Percentiles rank a stretch among this genome's conserved stretches.
phyloP scores from a whole-genome alignment of 2,329 filamentous ascomycete genomes.

The Ramichloridium luteum region DNA sequence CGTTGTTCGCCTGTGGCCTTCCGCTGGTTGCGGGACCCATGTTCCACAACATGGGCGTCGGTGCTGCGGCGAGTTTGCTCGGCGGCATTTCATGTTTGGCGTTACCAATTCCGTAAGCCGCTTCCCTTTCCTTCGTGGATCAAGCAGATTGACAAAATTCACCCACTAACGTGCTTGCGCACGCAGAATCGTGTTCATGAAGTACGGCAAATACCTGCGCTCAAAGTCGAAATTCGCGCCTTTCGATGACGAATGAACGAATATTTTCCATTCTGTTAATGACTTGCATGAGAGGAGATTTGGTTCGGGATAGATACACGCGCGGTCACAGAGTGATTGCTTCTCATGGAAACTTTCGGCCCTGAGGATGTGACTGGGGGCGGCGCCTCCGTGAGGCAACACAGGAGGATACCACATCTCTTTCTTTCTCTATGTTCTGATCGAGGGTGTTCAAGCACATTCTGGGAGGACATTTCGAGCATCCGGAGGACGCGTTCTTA shows the following conservation, averaged over 20 bases:
- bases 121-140: background rate
- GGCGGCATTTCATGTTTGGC: constrained; percentile 29
- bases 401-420: too few species aligned
- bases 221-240: constrained; percentile 28
- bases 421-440: too few species aligned
- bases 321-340: too few species aligned
- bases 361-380: too few species aligned
- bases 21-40: constrained; percentile 28
- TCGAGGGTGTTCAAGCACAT: too few species aligned
- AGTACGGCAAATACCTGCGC: constrained; percentile 29
- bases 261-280: too few species aligned
- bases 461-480: too few species aligned
- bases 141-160: background rate
- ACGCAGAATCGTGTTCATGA: constrained; percentile 31
- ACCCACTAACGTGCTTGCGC: background rate
- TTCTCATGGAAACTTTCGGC: too few species aligned
- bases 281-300: too few species aligned
- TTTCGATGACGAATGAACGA: constrained; percentile 5
- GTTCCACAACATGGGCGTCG: constrained; percentile 31
- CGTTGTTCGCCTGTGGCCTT: constrained; percentile 29
- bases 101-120: constrained; percentile 30
- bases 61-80: constrained; percentile 31
- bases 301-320: too few species aligned
- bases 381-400: too few species aligned
- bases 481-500: too few species aligned